Conservation (phyloP, 2,329 filamentous ascomycete genomes). For the Tothia fuscella region DNA sequence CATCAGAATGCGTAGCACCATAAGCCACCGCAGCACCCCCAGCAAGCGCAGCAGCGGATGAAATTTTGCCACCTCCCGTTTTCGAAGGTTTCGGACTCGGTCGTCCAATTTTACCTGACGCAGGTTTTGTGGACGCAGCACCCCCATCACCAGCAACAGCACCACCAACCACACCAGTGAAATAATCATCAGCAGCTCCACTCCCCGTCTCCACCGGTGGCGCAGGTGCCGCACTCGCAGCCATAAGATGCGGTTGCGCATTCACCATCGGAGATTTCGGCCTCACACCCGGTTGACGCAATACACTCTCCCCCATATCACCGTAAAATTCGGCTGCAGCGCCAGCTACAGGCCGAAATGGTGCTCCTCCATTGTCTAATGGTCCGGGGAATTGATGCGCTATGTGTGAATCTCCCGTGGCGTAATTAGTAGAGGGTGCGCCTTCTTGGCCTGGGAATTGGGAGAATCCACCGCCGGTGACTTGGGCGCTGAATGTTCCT, state of each 20-base stretch:
- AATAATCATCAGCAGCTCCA: slow-evolving; percentile 49
- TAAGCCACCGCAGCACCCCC: slow-evolving; percentile 32
- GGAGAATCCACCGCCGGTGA: background rate
- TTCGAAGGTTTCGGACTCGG: slow-evolving; percentile 14
- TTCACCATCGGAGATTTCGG: slow-evolving; percentile 39
- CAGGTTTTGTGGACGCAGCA: slow-evolving; percentile 11
- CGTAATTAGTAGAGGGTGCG: slow-evolving; percentile 20
- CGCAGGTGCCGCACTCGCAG: slow-evolving; percentile 38
- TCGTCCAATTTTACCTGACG: slow-evolving; percentile 8
- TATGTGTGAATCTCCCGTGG: slow-evolving; percentile 35
- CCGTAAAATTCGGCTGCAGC: slow-evolving; percentile 50
- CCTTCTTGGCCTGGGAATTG: slow-evolving; percentile 7
- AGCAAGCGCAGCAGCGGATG: slow-evolving; percentile 24
- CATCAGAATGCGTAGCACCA: slow-evolving; percentile 17
- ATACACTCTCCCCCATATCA: slow-evolving; percentile 49
- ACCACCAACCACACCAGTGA: slow-evolving; percentile 20
- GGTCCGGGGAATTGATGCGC: slow-evolving; percentile 49
- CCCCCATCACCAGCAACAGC: background rate
- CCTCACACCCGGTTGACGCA: slow-evolving; percentile 47
- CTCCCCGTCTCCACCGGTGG: slow-evolving; percentile 49
- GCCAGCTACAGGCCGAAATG: slow-evolving; percentile 41
- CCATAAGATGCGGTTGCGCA: slow-evolving; percentile 43
- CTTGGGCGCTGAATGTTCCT: no score
- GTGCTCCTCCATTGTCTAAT: slow-evolving; percentile 35
- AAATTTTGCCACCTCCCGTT: slow-evolving; percentile 20